Evolutionary conservation across 2,329 filamentous ascomycete species (phyloP), one percentile per base, ranked within the genome.

Genomic region (Chaetoscypha palmicola): DNA sequence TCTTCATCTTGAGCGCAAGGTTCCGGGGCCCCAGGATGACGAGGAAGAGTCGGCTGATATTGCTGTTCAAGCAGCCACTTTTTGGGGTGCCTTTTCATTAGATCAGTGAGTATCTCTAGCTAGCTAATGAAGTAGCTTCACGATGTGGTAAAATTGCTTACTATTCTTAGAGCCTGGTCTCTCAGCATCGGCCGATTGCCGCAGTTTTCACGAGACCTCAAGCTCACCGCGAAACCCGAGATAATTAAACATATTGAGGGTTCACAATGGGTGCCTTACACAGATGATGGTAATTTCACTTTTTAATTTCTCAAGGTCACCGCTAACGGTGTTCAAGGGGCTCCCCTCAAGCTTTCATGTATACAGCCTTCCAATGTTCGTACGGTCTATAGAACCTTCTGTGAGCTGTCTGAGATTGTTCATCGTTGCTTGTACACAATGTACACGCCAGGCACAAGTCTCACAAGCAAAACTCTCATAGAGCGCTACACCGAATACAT

Each of bases 351-450:
- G 70, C 2, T 75, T 75, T 54, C 73, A 74, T 52, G 76, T 72
- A 77, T 60, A 62, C 80, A 82, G 52, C 76, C 78, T 0, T 83
- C 76, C 2, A 83, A 85, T 47, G 79, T 86, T 23, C 71, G 81
- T 19, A 81, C 79, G 1, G 76, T 83, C 4, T 81, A 78, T 59
- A 79, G 77, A 61, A 77, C 81, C 51, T 81, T 86, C 53, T 83
- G 80, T 57, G 78, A 82, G 56, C 71, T 89, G 39, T 86, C 81
- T 49, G 82, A 87, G 62, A 73, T 88, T 1, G 78, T 86, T 1
- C 84, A 86, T 59, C 75, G 83, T 67, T 62, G 47, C n/a, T 28
- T 55, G 17, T 61, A 58, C 57, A 73, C 83, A 30, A 72, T 87
- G n/a, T 83, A 86, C 58, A 81, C 83, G 3, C 83, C 84, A 0